Evolutionary conservation across 2,329 filamentous ascomycete genomes (phyloP).

Genomic region (Phialophora chinensis): DNA sequence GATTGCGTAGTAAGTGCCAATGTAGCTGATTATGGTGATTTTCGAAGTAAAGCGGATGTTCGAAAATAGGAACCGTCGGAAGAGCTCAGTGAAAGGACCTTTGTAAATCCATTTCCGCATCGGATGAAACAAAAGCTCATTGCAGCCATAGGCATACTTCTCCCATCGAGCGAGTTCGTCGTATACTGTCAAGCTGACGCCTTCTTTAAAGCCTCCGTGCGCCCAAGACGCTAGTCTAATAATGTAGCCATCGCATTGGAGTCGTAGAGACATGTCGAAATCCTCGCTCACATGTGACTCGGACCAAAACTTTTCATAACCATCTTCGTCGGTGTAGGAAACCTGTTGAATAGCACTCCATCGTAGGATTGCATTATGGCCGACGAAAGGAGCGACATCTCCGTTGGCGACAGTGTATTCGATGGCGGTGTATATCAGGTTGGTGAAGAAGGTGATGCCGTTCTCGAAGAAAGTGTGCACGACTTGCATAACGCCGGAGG

Average conservation of each 20-base stretch:
- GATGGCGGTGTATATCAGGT: conserved; percentile 77
- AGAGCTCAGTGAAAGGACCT: conserved; percentile 80
- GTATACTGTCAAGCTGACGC: conserved; percentile 82
- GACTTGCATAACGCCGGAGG: conserved; percentile 78
- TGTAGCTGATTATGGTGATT: conserved; percentile 73
- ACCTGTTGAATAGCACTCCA: conserved; percentile 70
- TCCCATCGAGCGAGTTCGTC: conserved; percentile 86
- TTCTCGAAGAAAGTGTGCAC: conserved; percentile 75
- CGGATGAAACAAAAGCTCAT: conserved; percentile 81
- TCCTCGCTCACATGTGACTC: conserved; percentile 78
- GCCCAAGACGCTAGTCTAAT: conserved; percentile 73
- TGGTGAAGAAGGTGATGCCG: conserved; percentile 78
- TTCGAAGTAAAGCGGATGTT: conserved; percentile 67
- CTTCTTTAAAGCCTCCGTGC: conserved; percentile 74
- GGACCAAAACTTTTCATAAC: conserved; percentile 70
- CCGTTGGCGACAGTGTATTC: conserved; percentile 72
- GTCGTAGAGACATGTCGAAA: conserved; percentile 74
- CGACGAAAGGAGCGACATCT: conserved; percentile 76
- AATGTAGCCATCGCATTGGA: conserved; percentile 71
- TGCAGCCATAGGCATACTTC: conserved; percentile 85
- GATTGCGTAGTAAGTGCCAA: conserved; percentile 76
- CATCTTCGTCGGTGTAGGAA: conserved; percentile 54
- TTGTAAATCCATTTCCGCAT: conserved; percentile 73
- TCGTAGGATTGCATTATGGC: conserved; percentile 76
- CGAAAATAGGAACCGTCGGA: conserved; percentile 74